Conservation (phyloP, 176 grass and related monocot species). For the Triticum timopheevii region DNA sequence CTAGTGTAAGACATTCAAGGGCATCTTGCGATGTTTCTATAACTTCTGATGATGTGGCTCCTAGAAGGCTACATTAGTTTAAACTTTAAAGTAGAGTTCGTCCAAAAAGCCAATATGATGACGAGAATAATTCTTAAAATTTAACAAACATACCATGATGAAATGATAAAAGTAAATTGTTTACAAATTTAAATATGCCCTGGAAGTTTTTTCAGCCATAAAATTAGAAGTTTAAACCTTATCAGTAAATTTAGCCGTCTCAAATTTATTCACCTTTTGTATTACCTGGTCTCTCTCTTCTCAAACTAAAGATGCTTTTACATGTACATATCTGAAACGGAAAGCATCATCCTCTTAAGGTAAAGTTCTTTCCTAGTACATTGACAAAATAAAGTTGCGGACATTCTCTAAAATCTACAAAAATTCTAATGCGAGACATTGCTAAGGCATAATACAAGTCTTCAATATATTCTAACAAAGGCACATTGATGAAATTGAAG, state of each 20-base stretch:
- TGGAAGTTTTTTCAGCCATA: neutral
- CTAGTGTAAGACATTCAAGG: neutral
- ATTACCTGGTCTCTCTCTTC: neutral
- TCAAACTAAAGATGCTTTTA: conserved; percentile 12
- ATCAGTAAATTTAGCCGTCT: neutral
- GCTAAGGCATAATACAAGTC: neutral
- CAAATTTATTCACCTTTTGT: neutral
- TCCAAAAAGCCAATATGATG: neutral
- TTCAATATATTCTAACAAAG: neutral
- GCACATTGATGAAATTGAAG: neutral
- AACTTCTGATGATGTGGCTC: conserved; percentile 5
- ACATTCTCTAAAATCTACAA: neutral
- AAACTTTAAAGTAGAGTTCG: neutral
- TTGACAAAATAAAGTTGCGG: neutral
- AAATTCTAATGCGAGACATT: too few species aligned
- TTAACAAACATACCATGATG: neutral
- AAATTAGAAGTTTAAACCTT: neutral
- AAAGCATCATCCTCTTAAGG: neutral
- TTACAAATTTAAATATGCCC: neutral
- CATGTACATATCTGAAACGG: conserved; percentile 1
- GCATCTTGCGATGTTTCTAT: conserved; percentile 13
- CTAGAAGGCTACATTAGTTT: neutral
- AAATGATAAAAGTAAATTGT: neutral
- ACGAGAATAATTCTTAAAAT: neutral
- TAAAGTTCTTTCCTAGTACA: too few species aligned